Base-by-base conservation (phyloP, 176 grass and related monocot genomes). In the Rhynchospora breviuscula region DNA sequence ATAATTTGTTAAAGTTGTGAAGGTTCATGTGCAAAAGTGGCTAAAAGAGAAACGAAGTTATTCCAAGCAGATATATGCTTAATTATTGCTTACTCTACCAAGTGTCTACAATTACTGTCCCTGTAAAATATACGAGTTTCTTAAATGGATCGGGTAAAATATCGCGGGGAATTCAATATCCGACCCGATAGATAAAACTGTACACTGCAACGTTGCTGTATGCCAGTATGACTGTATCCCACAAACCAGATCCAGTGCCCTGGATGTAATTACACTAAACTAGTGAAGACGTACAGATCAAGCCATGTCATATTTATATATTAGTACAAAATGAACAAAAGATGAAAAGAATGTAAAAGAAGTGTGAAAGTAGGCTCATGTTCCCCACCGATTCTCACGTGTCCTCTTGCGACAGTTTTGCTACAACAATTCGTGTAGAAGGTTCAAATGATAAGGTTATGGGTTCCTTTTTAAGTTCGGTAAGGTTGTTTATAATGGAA, bases 21-120 rank as follows among this genome's bases (percentile, higher is more conserved):
- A 23, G 45, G n/a, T 25, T 8, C 70, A 74, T 74, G 45, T 74
- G 45, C 70, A 74, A 74, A 74, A 74, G n/a, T 51, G 40, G 69
- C 43, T 9, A 22, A 73, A 72, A 73, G 44, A 49, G 43, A 73
- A 1, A 40, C 67, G 8, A 19, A 73, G 18, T 73, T 73, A 73
- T 49, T 9, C n/a, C 18, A 10, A 25, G 69, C 69, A n/a, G n/a
- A n/a, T n/a, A 74, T 74, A 74, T 74, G 43, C 69, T 40, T 40
- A 40, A 40, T 40, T 4, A 5, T 40, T 40, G 35, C 35, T 74
- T 3, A 61, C 59, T 61, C n/a, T 61, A 21, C n/a, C 58, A 8
- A 21, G 44, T 48, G 18, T 19, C 18, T 22, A 11, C 8, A 11
- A 11, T 72, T 46, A 72, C 17, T 73, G 69, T 49, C 33, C 45